Evolutionary conservation across 1,284 basidiomycete genomes (phyloP).

Genomic region (Rhodotorula glutinis): DNA sequence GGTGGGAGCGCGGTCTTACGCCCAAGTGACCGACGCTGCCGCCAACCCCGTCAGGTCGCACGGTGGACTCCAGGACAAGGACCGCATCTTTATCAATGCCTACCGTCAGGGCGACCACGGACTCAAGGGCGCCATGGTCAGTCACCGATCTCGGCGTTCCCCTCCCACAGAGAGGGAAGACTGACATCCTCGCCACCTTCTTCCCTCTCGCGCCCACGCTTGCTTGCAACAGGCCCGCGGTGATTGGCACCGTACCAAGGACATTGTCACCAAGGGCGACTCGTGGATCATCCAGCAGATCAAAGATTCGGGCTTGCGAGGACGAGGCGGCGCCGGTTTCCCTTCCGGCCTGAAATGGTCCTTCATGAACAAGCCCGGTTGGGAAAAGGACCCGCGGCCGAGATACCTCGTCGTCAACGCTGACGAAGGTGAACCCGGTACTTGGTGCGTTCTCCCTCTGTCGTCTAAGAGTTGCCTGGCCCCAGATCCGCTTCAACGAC

Average conservation of each 20-base stretch:
- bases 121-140: constrained; percentile 78
- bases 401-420: constrained; percentile 97
- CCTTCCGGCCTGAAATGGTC: constrained; percentile 94
- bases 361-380: constrained; percentile 92
- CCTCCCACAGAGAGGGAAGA: not conserved
- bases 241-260: constrained; percentile 97
- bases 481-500: not conserved
- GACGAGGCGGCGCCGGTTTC: constrained; percentile 95
- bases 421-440: constrained; percentile 97
- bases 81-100: constrained; percentile 61
- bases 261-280: constrained; percentile 91
- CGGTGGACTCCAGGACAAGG: constrained; percentile 88
- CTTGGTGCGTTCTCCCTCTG: constrained; percentile 56
- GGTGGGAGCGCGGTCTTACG: constrained; percentile 16
- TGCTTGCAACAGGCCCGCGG: constrained; percentile 69
- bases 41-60: constrained; percentile 26
- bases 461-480: no score
- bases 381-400: constrained; percentile 91
- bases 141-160: constrained; percentile 8
- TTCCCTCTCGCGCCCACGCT: not conserved
- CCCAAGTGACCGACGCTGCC: constrained; percentile 36
- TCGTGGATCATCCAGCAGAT: constrained; percentile 89
- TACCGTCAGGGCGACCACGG: constrained; percentile 81
- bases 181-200: not conserved
- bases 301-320: constrained; percentile 93